phyloP scores from a whole-genome alignment of 2,329 filamentous ascomycete genomes.

The Arthrobotrys musiformis region DNA sequence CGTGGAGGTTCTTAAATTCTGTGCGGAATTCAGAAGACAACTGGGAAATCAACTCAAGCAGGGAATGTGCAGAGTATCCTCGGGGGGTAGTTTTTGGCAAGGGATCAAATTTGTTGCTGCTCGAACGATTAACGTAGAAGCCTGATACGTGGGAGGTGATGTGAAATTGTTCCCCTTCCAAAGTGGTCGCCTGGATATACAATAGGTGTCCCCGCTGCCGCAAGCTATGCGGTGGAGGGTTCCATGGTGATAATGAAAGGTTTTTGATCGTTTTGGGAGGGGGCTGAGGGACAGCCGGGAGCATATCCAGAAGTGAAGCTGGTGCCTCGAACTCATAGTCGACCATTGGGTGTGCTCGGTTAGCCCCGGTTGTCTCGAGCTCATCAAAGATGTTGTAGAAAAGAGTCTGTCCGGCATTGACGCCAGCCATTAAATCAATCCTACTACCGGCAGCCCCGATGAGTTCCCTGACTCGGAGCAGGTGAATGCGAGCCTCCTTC shows the following conservation, averaged over 20 bases:
- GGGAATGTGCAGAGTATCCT: constrained; percentile 81
- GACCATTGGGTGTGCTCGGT: constrained; percentile 69
- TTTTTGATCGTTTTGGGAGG: constrained; percentile 90
- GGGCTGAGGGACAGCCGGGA: constrained; percentile 72
- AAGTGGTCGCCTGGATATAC: constrained; percentile 88
- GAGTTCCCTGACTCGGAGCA: constrained; percentile 88
- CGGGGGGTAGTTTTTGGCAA: constrained; percentile 82
- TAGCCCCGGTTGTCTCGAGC: constrained; percentile 66
- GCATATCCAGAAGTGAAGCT: constrained; percentile 74
- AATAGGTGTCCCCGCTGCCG: constrained; percentile 91
- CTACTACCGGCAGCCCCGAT: constrained; percentile 91
- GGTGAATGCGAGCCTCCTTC: constrained; percentile 95
- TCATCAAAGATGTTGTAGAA: constrained; percentile 72
- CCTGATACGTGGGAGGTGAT: constrained; percentile 93
- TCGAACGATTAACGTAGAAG: constrained; percentile 97
- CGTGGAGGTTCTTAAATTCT: constrained; percentile 80
- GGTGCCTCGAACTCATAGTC: constrained; percentile 79
- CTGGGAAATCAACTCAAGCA: constrained; percentile 79
- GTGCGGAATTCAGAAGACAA: constrained; percentile 84
- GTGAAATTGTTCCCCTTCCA: constrained; percentile 93
- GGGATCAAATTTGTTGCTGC: constrained; percentile 94
- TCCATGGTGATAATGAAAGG: constrained; percentile 91
- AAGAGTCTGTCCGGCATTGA: constrained; percentile 84
- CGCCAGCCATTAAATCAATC: constrained; percentile 85
- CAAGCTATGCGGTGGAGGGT: constrained; percentile 90